Conservation (phyloP, 73 alveolate species). For the Stentor coeruleus region DNA sequence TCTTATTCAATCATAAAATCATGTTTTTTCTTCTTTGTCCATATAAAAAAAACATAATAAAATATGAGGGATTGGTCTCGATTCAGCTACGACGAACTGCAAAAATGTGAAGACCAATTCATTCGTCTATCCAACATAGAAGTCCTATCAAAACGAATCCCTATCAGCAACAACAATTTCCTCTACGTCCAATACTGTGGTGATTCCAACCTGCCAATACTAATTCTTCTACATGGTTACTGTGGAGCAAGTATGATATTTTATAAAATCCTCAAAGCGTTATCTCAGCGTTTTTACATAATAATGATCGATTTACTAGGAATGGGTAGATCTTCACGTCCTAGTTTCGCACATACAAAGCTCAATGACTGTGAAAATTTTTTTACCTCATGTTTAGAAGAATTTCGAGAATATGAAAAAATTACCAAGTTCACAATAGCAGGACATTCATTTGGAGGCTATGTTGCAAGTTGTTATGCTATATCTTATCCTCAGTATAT, state of each 20-base stretch:
- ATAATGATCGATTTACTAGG: conserved; percentile 31
- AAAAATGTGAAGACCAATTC: neutral
- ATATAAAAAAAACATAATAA: no score
- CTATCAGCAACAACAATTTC: neutral
- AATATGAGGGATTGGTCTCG: conserved; percentile 5
- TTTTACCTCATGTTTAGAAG: conserved; percentile 28
- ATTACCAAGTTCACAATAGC: conserved; percentile 12
- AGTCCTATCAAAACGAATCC: neutral
- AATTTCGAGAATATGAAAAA: conserved; percentile 2
- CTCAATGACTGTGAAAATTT: conserved; percentile 25
- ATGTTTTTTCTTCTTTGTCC: no score
- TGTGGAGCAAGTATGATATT: conserved; percentile 32
- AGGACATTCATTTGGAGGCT: conserved; percentile 59
- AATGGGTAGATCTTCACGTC: conserved; percentile 44
- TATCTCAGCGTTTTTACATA: conserved; percentile 1
- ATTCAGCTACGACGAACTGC: neutral
- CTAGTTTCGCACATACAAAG: conserved; percentile 7
- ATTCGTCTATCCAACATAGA: neutral
- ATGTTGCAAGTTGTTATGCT: conserved; percentile 36
- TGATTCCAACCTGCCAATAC: neutral
- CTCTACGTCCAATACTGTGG: conserved; percentile 28
- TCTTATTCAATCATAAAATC: no score
- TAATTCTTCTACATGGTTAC: conserved; percentile 44
- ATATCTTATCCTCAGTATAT: conserved; percentile 10
- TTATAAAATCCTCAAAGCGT: conserved; percentile 31